Base-by-base conservation (phyloP, 345 rosid species). In the Syzygium aromaticum region DNA sequence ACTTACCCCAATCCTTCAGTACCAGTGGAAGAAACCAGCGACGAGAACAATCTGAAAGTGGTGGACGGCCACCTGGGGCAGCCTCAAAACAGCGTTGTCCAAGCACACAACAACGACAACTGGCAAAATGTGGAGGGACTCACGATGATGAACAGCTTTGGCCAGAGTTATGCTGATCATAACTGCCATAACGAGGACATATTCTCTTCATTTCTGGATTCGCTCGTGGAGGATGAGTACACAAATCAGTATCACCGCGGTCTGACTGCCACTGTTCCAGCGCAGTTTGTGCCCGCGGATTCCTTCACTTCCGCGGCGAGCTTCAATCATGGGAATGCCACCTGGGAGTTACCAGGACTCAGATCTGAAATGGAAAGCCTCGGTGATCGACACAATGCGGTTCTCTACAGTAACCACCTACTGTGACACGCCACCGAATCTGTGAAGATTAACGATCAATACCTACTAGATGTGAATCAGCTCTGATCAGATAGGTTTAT, bases 181-280 rank as follows among this genome's bases (percentile, higher is more conserved):
- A 90, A 89, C 84, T 91, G 87, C 64, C 91, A 90, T 46, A 53
- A 54, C 51, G 97, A 94, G 51, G 98, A 96, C 86, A 88, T 87
- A 84, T 92, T 94, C 92, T 92, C 99, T 13, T 92, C 94, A 5
- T 93, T 95, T 91, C 93, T 96, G 13, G 94, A 94, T 88, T 93
- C 95, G 22, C 88, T 96, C 64, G 89, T 94, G 87, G 91, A 94
- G 30, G 99, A 95, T 19, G n/a, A 17, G 43, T 87, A 30, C 84
- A 19, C 30, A 64, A 61, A 40, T 84, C 78, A 77, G 33, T 84
- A 87, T 63, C 86, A 84, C 25, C 84, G 56, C 38, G 52, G 61
- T 17, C 59, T 40, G 28, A 64, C 51, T 51, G 83, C 57, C 25
- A 13, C 30, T 25, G 51, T 77, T 22, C 86, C 86, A 14, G 14